Conservation (phyloP, 768 basidiomycete species). For the Mycena metata region DNA sequence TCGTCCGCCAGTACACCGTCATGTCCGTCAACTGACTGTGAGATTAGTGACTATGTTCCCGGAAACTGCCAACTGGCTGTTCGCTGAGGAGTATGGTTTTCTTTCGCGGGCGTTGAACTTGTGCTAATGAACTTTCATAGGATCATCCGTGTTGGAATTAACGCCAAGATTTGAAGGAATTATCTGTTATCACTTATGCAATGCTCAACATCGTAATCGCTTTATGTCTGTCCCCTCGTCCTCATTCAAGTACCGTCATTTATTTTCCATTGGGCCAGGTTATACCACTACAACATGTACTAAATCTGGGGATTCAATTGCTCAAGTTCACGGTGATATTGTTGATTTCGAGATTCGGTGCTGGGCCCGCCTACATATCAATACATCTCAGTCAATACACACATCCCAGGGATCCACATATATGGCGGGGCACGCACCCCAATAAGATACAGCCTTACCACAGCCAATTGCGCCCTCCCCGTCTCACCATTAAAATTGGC, state of each 20-base stretch:
- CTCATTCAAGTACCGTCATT: too few species aligned
- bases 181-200: not conserved
- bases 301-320: not conserved
- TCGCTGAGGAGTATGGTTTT: constrained; percentile 66
- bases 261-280: too few species aligned
- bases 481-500: not conserved
- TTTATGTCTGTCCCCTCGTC: too few species aligned
- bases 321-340: constrained; percentile 26
- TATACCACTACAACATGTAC: too few species aligned
- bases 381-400: too few species aligned
- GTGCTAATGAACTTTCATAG: constrained; percentile 43
- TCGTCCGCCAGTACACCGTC: not conserved
- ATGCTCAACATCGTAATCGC: too few species aligned
- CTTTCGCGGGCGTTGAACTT: not conserved
- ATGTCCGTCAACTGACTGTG: not conserved
- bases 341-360: constrained; percentile 22
- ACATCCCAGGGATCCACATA: too few species aligned
- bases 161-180: constrained; percentile 58
- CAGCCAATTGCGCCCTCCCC: constrained; percentile 26
- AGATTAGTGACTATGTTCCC: constrained; percentile 70
- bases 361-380: constrained; percentile 13
- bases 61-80: constrained; percentile 70
- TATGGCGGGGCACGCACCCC: constrained; percentile 3
- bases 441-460: constrained; percentile 26
- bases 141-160: constrained; percentile 71